Percentiles rank a stretch among this genome's conserved stretches.
phyloP scores from a whole-genome alignment of 2,329 filamentous ascomycete species.

The Scytalidium lignicola region DNA sequence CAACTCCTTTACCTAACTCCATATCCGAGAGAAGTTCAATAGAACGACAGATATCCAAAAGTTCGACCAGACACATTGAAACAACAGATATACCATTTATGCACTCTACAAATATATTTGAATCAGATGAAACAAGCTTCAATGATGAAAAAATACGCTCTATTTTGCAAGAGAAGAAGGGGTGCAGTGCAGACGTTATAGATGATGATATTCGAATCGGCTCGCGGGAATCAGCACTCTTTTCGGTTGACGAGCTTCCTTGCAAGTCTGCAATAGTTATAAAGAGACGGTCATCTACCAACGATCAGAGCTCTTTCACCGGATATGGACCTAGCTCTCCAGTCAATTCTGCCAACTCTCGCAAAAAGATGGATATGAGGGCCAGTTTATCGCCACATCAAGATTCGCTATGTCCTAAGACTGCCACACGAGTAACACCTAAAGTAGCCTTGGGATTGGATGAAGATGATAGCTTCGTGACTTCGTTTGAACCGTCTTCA shows the following conservation, averaged over 20 bases:
- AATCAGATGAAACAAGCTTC: not conserved
- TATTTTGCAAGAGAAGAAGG: too few species aligned
- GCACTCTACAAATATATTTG: not conserved
- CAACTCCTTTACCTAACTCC: slow-evolving; percentile 18
- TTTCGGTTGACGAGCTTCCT: not conserved
- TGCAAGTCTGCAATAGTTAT: not conserved
- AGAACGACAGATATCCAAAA: slow-evolving; percentile 4
- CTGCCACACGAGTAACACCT: not conserved
- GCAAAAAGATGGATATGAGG: too few species aligned
- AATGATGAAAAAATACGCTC: not conserved
- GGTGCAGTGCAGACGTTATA: not conserved
- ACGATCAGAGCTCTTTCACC: not conserved
- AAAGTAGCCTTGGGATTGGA: not conserved
- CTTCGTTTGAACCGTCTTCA: slow-evolving; percentile 24
- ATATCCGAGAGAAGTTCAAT: slow-evolving; percentile 4
- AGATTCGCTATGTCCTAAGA: not conserved
- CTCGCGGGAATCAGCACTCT: not conserved
- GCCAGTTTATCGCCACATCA: not conserved
- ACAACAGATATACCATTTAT: not conserved
- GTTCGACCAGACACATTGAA: not conserved
- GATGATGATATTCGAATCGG: not conserved
- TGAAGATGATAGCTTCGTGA: slow-evolving; percentile 21
- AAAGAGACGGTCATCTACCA: not conserved
- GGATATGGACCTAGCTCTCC: not conserved
- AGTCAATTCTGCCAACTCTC: too few species aligned